Evolutionary conservation across 345 rosid species (phyloP), one percentile per base, ranked within the genome.

Genomic region (Aquilaria yunnanensis): DNA sequence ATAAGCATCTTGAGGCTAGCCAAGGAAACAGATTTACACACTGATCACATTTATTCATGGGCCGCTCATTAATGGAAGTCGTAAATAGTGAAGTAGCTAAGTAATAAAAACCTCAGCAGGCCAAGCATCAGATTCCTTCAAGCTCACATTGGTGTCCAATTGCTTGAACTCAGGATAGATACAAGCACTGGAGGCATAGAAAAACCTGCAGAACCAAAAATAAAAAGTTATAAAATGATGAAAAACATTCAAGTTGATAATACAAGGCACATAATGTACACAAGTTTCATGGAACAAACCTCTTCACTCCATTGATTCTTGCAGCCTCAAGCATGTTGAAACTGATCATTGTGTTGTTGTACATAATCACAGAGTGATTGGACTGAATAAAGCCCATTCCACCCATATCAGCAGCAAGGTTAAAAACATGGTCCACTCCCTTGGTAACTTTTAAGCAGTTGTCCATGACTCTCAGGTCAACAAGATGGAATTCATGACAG

Each of bases 361-460:
- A 95, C 96, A 95, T 88, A 37, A 95, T 95, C 16, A 95, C 97
- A 6, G 96, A 95, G 78, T 95, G 99, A 74, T 95, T 91, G 55
- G 96, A 89, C 87, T 91, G 96, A 60, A 95, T 95, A 70, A 91
- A 91, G 51, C 99, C 99, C 97, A 95, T 95, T 41, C 97, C 99
- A 14, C 99, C 99, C 99, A 94, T 94, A 72, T 94, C 99, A 51
- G 97, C 99, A 12, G 99, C 99, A 2, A 94, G 94, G 83, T 94
- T 94, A 72, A 94, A 94, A 1, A 94, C 99, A 62, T 94, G 99
- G 74, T 88, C 95, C 16, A 81, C 89, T 6, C 66, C 88, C 49
- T 67, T 55, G 1, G 96, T 88, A 67, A 88, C 97, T 76, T 88
- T 85, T 72, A 88, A 77, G 81, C 99, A 94, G 63, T 88, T 90